Conservation (phyloP, 169 alveolate genomes). For the Eimeria sp. region DNA sequence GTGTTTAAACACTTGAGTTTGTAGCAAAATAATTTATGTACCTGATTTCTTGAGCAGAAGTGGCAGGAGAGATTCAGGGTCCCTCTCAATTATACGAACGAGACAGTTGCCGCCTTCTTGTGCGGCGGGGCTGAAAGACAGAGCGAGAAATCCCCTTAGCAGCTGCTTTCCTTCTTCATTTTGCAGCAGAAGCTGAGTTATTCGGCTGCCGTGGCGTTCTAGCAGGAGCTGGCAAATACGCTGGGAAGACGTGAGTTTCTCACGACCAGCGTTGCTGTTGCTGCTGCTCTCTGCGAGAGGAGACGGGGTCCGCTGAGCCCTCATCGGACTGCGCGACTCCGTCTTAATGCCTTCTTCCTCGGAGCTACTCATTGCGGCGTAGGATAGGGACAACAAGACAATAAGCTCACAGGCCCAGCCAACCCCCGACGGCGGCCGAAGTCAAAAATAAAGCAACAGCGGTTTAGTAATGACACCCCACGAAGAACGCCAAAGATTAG, state of each 20-base stretch:
- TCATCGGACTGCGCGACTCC: background rate
- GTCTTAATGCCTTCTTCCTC: background rate
- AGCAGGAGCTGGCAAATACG: conserved; percentile 37
- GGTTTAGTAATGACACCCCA: background rate
- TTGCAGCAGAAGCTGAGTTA: conserved; percentile 21
- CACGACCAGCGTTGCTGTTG: conserved; percentile 40
- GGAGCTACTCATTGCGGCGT: background rate
- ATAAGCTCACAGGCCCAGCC: background rate
- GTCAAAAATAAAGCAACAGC: background rate
- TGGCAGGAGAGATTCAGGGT: conserved; percentile 2
- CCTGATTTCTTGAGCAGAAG: conserved; percentile 8
- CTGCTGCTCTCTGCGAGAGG: background rate
- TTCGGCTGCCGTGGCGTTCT: conserved; percentile 18
- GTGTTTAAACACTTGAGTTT: no score
- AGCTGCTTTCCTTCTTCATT: conserved; percentile 12
- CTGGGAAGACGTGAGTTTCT: background rate
- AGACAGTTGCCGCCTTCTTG: background rate
- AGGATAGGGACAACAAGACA: background rate
- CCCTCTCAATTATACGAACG: background rate
- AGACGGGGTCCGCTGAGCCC: background rate
- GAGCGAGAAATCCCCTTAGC: background rate
- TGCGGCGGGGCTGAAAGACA: background rate
- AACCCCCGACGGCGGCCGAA: background rate
- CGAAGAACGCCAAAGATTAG: background rate
- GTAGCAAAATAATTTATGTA: background rate